Evolutionary conservation across 1,284 basidiomycete species (phyloP).

Genomic region (Ustilago tritici): DNA sequence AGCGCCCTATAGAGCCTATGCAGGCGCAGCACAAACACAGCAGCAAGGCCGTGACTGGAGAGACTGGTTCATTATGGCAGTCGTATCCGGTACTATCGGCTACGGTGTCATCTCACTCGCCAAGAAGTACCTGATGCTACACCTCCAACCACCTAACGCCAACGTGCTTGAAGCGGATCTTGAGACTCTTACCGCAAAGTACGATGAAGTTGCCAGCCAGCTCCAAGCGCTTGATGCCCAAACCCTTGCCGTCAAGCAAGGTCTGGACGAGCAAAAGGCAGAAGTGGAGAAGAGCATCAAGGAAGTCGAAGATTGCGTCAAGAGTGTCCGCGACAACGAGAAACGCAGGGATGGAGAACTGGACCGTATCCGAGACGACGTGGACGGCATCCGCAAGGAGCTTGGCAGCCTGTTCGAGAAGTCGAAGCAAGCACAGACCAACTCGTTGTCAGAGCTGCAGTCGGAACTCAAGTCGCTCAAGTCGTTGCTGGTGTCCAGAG

Average conservation of each 20-base stretch:
- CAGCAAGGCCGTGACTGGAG: constrained; percentile 65
- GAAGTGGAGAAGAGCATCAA: constrained; percentile 81
- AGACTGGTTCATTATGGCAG: constrained; percentile 80
- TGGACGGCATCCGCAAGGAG: constrained; percentile 82
- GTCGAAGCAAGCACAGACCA: constrained; percentile 78
- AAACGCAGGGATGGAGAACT: constrained; percentile 86
- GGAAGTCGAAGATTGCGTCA: constrained; percentile 83
- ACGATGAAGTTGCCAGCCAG: constrained; percentile 84
- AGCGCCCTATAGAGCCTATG: constrained; percentile 29
- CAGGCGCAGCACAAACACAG: constrained; percentile 28
- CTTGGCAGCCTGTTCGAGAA: constrained; percentile 96
- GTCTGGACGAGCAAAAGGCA: constrained; percentile 84
- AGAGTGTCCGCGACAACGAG: constrained; percentile 82
- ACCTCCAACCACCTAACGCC: constrained; percentile 87
- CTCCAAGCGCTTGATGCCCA: constrained; percentile 82
- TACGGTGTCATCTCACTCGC: constrained; percentile 89
- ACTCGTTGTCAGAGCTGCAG: constrained; percentile 83
- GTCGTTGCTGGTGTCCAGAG: constrained; percentile 85
- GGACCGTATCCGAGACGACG: constrained; percentile 77
- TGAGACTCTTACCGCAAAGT: constrained; percentile 86
- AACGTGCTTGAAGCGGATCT: constrained; percentile 91
- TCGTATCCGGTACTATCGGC: constrained; percentile 88
- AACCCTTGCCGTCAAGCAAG: constrained; percentile 78
- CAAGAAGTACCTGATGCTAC: constrained; percentile 91
- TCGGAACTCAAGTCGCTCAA: constrained; percentile 95